These are phyloP conservation scores for Coniochaeta sp. DNA, from an alignment of 2,329 filamentous ascomycete species.

Conservation along the genomic window DNA sequence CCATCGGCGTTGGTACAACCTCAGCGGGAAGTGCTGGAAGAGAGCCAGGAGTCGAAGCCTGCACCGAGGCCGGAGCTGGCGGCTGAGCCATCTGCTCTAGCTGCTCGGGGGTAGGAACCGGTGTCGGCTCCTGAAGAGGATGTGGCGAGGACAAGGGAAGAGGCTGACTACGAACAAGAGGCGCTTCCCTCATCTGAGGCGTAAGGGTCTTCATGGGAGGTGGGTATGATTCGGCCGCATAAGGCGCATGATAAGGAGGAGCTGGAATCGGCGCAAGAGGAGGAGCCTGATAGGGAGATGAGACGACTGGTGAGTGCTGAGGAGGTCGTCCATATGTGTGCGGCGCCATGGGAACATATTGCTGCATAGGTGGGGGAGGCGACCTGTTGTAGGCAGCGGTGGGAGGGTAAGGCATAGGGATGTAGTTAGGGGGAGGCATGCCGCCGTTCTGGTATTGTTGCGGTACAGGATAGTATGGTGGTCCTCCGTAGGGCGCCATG, in stretches of 20 bases:
- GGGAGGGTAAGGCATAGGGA: conserved; percentile 35
- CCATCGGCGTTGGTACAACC: conserved; percentile 12
- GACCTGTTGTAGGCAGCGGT: conserved; percentile 33
- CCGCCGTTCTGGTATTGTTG: conserved; percentile 49
- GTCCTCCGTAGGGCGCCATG: conserved; percentile 28
- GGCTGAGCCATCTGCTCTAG: conserved; percentile 3
- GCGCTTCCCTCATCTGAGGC: conserved; percentile 25
- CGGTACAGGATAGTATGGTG: conserved; percentile 40
- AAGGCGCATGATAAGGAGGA: conserved; percentile 40
- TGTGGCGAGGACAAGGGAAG: not conserved
- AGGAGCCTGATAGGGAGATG: conserved; percentile 49
- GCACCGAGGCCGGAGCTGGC: conserved; percentile 5
- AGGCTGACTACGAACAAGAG: not conserved
- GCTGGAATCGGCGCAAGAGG: conserved; percentile 31
- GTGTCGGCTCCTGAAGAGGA: not conserved
- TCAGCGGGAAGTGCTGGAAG: conserved; percentile 15
- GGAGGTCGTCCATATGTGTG: conserved; percentile 38
- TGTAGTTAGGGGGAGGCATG: conserved; percentile 36
- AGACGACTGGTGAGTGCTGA: conserved; percentile 35
- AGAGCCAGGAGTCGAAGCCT: conserved; percentile 2
- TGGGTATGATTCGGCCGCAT: conserved; percentile 22
- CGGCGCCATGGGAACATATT: conserved; percentile 44
- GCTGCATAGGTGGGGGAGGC: conserved; percentile 41
- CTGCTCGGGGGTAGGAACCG: conserved; percentile 1
- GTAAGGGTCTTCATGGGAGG: conserved; percentile 39